Evolutionary conservation across 1,139 yeast genomes (phyloP), one percentile per base, ranked within the genome.

Genomic region (Arxiozyma heterogenica): DNA sequence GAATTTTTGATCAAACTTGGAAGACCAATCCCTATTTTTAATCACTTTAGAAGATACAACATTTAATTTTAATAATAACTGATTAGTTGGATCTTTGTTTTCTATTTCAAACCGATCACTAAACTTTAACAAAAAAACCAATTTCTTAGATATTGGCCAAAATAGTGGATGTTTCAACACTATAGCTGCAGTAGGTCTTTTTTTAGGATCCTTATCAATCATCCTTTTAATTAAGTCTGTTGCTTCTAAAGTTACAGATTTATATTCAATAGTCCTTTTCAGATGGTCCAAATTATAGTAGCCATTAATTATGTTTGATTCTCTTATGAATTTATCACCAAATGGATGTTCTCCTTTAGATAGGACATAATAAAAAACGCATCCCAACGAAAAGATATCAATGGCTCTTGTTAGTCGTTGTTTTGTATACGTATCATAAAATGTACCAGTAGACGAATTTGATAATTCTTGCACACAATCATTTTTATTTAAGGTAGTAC

Each of bases 101-200:
- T 91, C 97, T 52, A 86, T 75, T 64, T 93, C 98, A 67, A 90
- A 86, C 56, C 98, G 74, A 67, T 93, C 99, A 59, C 96, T 88
- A 2, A 88, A 93, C 62, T 85, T 86, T 54, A 91, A 74, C 54
- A 93, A 72, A 65, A 93, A 91, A 59, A 89, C 95, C 51, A 93
- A 74, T 63, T 87, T 85, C 66, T 82, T 85, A 49, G 81, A 80
- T n/a, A 73, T 71, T 5, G 79, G 62, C 98, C 99, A 93, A 67
- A 93, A 93, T 57, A 82, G 79, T 8, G 98, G 98, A 72, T 94
- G 98, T 58, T 75, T 79, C 65, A 93, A 70, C 1, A 93, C 83
- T 30, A 71, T 72, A 2, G 71, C 65, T 2, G 95, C 90, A 57
- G 80, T 82, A 1, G 96, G 96, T 57, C 99, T 78, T n/a, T 66